These are phyloP conservation scores for Hymenoscyphus linearis DNA, from an alignment of 2,329 filamentous ascomycete species.

Conservation along the genomic window DNA sequence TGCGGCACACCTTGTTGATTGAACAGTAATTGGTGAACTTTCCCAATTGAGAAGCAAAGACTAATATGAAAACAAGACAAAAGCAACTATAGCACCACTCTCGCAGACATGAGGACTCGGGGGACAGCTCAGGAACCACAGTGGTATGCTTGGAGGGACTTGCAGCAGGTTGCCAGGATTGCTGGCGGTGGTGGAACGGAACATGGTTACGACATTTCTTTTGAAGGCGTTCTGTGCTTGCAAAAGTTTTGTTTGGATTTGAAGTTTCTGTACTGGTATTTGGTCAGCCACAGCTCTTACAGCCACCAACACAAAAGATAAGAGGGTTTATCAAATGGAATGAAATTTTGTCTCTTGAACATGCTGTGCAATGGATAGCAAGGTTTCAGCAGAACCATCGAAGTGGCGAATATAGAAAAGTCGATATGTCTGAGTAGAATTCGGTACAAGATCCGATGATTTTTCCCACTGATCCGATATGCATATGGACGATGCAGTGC, in stretches of 20 bases:
- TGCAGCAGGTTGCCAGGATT: not conserved
- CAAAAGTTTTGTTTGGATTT: not conserved
- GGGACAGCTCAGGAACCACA: not conserved
- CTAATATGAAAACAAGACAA: conserved; percentile 5
- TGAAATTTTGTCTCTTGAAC: not conserved
- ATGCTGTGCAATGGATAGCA: not conserved
- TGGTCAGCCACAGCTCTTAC: not conserved
- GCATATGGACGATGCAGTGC: not conserved
- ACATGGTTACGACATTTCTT: not conserved
- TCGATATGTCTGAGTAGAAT: not conserved
- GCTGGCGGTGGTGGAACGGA: not conserved
- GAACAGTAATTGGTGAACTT: conserved; percentile 7
- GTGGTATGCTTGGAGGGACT: not conserved
- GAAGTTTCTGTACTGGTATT: not conserved
- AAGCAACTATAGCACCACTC: not conserved
- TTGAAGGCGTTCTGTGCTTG: not conserved
- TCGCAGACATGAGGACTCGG: not conserved
- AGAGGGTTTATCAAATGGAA: not conserved
- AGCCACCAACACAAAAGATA: not conserved
- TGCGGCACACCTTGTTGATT: conserved; percentile 39
- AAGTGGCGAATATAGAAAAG: not conserved
- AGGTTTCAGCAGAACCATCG: not conserved
- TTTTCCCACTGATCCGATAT: not conserved
- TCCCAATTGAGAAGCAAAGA: not conserved
- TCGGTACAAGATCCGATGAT: not conserved